phyloP scores from a whole-genome alignment of 139 green algal genomes.

The Dunaliella primolecta region DNA sequence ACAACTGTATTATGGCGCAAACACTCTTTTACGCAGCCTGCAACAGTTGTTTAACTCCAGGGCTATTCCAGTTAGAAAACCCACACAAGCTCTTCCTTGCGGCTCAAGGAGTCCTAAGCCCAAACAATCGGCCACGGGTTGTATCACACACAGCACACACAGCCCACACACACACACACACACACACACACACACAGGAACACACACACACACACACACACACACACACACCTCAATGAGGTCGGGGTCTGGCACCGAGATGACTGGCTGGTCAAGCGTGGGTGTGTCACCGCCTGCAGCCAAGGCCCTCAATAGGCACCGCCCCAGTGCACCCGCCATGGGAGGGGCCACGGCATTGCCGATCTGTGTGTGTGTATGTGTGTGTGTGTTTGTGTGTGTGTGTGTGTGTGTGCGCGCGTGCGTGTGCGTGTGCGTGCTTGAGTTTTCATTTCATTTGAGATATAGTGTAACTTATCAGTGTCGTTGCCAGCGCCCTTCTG shows the following conservation, averaged over 20 bases:
- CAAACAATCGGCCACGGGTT: background rate
- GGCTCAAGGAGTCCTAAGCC: background rate
- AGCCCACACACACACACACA: background rate
- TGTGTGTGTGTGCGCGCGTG: too few relatives aligned
- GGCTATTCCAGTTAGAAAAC: too few relatives aligned
- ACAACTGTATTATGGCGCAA: too few relatives aligned
- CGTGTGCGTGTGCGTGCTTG: too few relatives aligned
- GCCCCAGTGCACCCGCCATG: slow-evolving; percentile 60
- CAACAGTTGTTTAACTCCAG: background rate
- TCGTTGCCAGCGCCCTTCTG: too few relatives aligned
- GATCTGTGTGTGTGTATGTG: slow-evolving; percentile 46
- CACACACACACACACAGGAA: background rate
- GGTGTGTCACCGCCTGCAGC: background rate
- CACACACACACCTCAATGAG: background rate
- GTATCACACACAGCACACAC: too few relatives aligned
- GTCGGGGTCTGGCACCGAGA: slow-evolving; percentile 17
- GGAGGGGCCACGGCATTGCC: slow-evolving; percentile 73
- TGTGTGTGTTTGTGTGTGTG: too few relatives aligned
- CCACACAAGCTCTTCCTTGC: background rate
- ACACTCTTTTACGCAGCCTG: too few relatives aligned
- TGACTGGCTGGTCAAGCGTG: background rate
- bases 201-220: background rate
- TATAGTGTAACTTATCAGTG: too few relatives aligned
- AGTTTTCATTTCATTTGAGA: too few relatives aligned
- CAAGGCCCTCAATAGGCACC: slow-evolving; percentile 56